phyloP scores from a whole-genome alignment of 306 rosid genomes.

The Corylus heterophylla region DNA sequence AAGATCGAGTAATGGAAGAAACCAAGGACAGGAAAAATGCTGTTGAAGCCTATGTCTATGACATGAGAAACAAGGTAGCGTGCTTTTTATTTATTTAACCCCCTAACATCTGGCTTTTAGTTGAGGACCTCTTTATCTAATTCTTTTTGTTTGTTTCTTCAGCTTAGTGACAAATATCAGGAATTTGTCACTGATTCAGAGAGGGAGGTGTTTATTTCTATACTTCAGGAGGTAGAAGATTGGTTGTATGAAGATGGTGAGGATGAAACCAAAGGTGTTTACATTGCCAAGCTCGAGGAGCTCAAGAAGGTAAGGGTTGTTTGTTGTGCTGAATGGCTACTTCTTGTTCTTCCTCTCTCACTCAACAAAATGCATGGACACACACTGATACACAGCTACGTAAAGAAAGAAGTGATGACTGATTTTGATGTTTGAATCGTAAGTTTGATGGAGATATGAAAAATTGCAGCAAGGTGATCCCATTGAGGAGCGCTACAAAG shows the following conservation, averaged over 20 bases:
- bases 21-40: slow-evolving; percentile 95
- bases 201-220: slow-evolving; percentile 59
- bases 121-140: not conserved
- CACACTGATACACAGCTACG: not conserved
- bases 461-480: slow-evolving; percentile 89
- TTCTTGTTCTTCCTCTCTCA: not conserved
- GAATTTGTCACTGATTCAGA: slow-evolving; percentile 76
- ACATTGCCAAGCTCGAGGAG: slow-evolving; percentile 88
- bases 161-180: slow-evolving; percentile 79
- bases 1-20: slow-evolving; percentile 97
- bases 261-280: slow-evolving; percentile 95
- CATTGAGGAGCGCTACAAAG: slow-evolving; percentile 77
- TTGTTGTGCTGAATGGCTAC: not conserved
- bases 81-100: not conserved
- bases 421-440: slow-evolving; percentile 11
- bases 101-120: not conserved
- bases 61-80: slow-evolving; percentile 90
- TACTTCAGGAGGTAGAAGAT: slow-evolving; percentile 85
- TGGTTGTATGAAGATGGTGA: slow-evolving; percentile 97
- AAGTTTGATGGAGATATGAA: slow-evolving; percentile 9
- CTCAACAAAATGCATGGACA: not conserved
- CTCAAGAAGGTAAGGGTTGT: slow-evolving; percentile 61
- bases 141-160: slow-evolving; percentile 19
- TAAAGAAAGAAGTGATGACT: not conserved
- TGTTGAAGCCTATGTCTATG: slow-evolving; percentile 93